Percentiles rank a stretch among this genome's conserved stretches.
Conservation (phyloP, 768 basidiomycete genomes). For the Tulasnella sp. region DNA sequence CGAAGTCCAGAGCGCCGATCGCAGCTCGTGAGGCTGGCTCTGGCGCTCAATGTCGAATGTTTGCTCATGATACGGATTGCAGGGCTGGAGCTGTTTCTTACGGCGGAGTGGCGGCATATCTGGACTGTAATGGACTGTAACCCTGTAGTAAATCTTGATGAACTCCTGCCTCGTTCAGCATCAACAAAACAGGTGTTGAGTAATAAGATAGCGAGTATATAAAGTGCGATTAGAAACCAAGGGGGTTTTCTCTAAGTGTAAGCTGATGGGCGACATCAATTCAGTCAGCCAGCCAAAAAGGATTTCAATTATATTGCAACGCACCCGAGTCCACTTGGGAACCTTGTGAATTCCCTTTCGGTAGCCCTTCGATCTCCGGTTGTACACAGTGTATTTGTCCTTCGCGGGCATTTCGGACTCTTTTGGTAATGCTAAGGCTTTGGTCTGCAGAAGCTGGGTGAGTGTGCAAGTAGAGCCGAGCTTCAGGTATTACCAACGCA, state of each 20-base stretch:
- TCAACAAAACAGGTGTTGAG: no score
- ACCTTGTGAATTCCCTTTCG: slow-evolving; percentile 94
- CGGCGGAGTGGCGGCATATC: slow-evolving; percentile 74
- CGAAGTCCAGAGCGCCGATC: slow-evolving; percentile 62
- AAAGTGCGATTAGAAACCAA: slow-evolving; percentile 79
- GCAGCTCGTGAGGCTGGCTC: no score
- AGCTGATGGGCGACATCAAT: slow-evolving; percentile 40
- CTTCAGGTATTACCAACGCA: slow-evolving; percentile 29
- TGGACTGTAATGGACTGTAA: slow-evolving; percentile 52
- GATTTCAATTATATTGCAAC: slow-evolving; percentile 20
- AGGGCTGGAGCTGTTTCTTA: slow-evolving; percentile 80
- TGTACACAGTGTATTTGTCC: slow-evolving; percentile 95
- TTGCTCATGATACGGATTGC: slow-evolving; percentile 7
- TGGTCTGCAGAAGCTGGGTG: slow-evolving; percentile 33
- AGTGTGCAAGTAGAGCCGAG: not conserved
- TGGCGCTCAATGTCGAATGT: no score
- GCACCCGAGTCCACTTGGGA: slow-evolving; percentile 91
- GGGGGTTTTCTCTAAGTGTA: slow-evolving; percentile 78
- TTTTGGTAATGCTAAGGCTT: slow-evolving; percentile 75
- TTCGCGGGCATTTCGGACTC: slow-evolving; percentile 84
- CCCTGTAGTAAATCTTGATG: no score
- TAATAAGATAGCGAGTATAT: no score
- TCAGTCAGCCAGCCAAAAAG: slow-evolving; percentile 5
- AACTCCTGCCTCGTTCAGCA: no score
- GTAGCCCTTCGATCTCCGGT: slow-evolving; percentile 56